Evolutionary conservation across 139 green algal species (phyloP), one percentile per base, ranked within the genome.

Genomic region (Dunaliella sp.): DNA sequence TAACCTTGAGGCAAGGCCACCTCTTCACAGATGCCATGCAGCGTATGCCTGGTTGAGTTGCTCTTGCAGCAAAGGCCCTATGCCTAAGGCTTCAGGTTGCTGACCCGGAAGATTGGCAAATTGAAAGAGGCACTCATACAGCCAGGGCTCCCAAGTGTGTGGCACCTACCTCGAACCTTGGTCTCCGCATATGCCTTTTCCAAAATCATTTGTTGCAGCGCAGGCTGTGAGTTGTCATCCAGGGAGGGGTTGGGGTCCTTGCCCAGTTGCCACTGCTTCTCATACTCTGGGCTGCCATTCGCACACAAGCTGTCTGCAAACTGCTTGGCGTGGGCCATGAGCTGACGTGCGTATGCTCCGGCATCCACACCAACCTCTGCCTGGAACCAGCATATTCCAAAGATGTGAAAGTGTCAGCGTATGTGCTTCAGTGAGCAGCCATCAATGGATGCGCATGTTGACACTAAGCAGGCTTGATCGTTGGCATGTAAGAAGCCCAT

Each of bases 281-380:
- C 31, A 36, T 74, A 83, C 36, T 83, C 79, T 74, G 79, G 7
- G 36, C 79, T 74, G 36, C 76, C 34, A 38, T 28, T n/a, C 1
- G 36, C 0, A 1, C 73, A 80, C 16, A 82, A 22, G 48, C 72
- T 33, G 72, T 90, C 87, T 26, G 92, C 91, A 57, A 85, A 90
- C 37, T 90, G 90, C 77, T 91, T 89, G 25, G 93, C 92, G 31
- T 92, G 79, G 32, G 82, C 38, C 96, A 98, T 98, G 2, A 98
- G 92, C 85, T 92, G 83, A 0, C 94, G 88, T 0, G 95, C 93
- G 78, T 98, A 98, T 1, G 93, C 86, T 1, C 96, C 96, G 1
- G 96, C 90, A 83, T 98, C 96, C 22, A 98, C 90, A 34, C 93
- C 93, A 26, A 93, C 85, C 84, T 95, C 89, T 36, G 92, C 89